These are phyloP conservation scores for Aristolochia contorta DNA, from an alignment of 164 flowering plant genomes.

Conservation along the genomic window DNA sequence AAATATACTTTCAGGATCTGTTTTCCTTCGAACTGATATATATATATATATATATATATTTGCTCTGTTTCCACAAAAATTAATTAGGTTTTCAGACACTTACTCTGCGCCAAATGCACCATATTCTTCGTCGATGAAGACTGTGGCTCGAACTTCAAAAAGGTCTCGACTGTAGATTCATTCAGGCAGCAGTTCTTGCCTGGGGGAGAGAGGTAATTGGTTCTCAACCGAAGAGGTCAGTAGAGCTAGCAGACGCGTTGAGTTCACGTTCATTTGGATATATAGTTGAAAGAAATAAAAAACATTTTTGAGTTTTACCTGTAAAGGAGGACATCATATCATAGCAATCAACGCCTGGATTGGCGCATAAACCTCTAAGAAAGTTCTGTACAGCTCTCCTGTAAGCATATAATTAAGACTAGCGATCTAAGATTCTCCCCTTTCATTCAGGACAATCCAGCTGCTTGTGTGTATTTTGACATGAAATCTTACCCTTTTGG, in stretches of 20 bases:
- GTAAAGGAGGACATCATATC: slow-evolving; percentile 33
- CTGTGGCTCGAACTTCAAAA: slow-evolving; percentile 54
- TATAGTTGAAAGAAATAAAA: background rate
- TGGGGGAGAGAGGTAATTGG: background rate
- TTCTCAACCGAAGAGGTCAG: background rate
- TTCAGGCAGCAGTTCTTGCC: slow-evolving; percentile 71
- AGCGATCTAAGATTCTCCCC: background rate
- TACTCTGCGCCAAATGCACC: slow-evolving; percentile 74
- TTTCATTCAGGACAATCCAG: too few relatives aligned
- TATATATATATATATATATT: too few relatives aligned
- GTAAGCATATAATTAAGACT: background rate
- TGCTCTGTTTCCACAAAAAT: too few relatives aligned
- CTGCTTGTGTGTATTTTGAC: background rate
- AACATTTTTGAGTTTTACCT: slow-evolving; percentile 11
- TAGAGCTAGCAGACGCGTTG: background rate
- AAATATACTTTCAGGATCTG: background rate
- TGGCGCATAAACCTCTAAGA: slow-evolving; percentile 33
- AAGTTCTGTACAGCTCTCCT: slow-evolving; percentile 30
- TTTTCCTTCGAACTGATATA: background rate
- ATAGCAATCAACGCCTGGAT: slow-evolving; percentile 52
- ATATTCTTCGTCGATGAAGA: slow-evolving; percentile 60
- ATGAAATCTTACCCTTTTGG: slow-evolving; percentile 46
- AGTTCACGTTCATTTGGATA: background rate
- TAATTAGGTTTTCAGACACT: slow-evolving; percentile 18
- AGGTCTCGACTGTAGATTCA: slow-evolving; percentile 40